phyloP scores from a whole-genome alignment of 345 rosid species.

The Populus simonii region DNA sequence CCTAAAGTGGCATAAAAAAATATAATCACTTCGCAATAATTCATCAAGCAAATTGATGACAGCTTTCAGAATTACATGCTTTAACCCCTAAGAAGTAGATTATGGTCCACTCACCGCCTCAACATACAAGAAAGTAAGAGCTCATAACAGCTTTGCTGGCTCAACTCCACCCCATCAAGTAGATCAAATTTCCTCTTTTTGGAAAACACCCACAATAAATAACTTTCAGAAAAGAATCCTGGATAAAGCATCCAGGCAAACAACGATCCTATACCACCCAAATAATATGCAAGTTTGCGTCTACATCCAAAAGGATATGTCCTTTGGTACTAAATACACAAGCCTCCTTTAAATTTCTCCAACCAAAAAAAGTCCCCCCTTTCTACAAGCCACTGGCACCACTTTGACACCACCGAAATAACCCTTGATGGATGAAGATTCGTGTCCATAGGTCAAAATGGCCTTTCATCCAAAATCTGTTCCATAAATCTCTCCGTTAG shows the following conservation, averaged over 20 bases:
- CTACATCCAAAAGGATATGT: neutral
- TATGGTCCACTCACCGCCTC: constrained; percentile 10
- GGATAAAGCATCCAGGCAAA: neutral
- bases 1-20: neutral
- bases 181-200: neutral
- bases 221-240: neutral
- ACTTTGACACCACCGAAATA: neutral
- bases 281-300: neutral
- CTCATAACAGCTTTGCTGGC: neutral
- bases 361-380: neutral
- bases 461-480: neutral
- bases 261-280: neutral
- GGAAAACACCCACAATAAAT: neutral
- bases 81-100: constrained; percentile 12
- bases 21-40: neutral
- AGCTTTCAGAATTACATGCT: neutral
- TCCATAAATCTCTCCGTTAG: neutral
- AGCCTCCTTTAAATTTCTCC: neutral
- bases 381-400: neutral
- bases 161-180: constrained; percentile 1
- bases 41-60: neutral
- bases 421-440: neutral
- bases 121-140: constrained; percentile 2
- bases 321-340: neutral
- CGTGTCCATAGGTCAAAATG: neutral